Percentiles rank a stretch among this genome's conserved stretches.
Evolutionary conservation across 148 eudicot species (phyloP).

Genomic region (Oxyria digyna): DNA sequence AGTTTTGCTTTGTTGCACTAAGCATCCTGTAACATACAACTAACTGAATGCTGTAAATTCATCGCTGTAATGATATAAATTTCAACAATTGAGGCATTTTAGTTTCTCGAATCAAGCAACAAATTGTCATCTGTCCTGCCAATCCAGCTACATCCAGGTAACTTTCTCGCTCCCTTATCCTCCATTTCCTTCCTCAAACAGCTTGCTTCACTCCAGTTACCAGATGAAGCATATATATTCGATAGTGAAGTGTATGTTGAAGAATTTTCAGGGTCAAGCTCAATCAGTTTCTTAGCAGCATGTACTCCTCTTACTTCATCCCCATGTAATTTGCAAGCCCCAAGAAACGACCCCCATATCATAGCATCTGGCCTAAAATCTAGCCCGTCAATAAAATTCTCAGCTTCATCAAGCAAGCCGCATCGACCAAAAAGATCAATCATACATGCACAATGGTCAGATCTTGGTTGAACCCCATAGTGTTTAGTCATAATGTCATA

Average conservation of each 20-base stretch:
- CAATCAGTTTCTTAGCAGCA: conserved; percentile 71
- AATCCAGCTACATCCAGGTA: conserved; percentile 76
- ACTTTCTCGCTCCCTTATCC: conserved; percentile 51
- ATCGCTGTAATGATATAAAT: not conserved
- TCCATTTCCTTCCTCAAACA: conserved; percentile 57
- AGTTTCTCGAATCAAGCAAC: not conserved
- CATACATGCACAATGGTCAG: conserved; percentile 86
- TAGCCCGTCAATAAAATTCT: conserved; percentile 40
- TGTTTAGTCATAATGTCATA: conserved; percentile 44
- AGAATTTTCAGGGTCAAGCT: conserved; percentile 64
- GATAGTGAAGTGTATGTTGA: conserved; percentile 66
- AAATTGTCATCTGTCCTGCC: conserved; percentile 16
- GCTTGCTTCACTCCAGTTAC: conserved; percentile 69
- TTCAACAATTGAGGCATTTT: not conserved
- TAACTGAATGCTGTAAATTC: not conserved
- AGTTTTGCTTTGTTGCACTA: not conserved
- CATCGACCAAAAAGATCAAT: conserved; percentile 81
- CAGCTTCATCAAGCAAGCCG: conserved; percentile 75
- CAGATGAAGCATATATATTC: conserved; percentile 69
- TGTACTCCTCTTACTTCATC: conserved; percentile 63
- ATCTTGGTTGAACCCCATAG: conserved; percentile 44
- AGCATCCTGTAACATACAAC: not conserved
- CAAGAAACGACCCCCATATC: conserved; percentile 73
- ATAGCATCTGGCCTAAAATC: conserved; percentile 58
- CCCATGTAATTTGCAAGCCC: conserved; percentile 75